A percentile compares a stretch with the other conserved stretches of the same genome.
Evolutionary conservation across 495 filamentous ascomycete species (phyloP).

Genomic region (Daldinia grandis): DNA sequence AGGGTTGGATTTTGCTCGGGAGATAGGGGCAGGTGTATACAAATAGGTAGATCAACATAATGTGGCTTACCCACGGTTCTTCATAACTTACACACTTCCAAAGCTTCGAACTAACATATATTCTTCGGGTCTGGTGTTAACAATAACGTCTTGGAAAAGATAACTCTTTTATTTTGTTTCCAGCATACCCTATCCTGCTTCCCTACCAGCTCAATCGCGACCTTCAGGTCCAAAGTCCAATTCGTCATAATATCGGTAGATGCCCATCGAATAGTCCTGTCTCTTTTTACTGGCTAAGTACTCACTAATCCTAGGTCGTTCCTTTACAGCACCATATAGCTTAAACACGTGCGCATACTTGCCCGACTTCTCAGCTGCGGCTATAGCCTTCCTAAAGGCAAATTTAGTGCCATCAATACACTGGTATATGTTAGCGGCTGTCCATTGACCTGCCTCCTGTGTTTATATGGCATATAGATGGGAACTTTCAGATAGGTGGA

Average conservation of each 20-base stretch:
- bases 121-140: too few relatives aligned
- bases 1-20: too few relatives aligned
- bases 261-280: slow-evolving; percentile 57
- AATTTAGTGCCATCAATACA: slow-evolving; percentile 55
- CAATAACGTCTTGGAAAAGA: too few relatives aligned
- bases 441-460: neutral
- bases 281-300: slow-evolving; percentile 65
- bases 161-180: too few relatives aligned
- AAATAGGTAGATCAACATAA: too few relatives aligned
- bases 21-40: too few relatives aligned
- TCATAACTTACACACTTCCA: too few relatives aligned
- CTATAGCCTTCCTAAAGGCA: slow-evolving; percentile 65
- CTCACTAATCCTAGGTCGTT: slow-evolving; percentile 55
- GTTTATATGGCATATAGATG: too few relatives aligned
- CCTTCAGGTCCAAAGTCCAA: slow-evolving; percentile 50
- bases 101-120: too few relatives aligned
- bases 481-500: neutral
- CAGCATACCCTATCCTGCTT: too few relatives aligned
- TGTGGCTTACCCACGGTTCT: too few relatives aligned
- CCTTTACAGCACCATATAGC: slow-evolving; percentile 60
- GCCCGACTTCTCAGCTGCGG: slow-evolving; percentile 49
- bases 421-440: slow-evolving; percentile 25
- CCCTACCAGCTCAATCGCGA: slow-evolving; percentile 1
- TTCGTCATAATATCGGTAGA: slow-evolving; percentile 67
- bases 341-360: slow-evolving; percentile 58